Base-by-base conservation (phyloP, 2,329 filamentous ascomycete genomes). In the Elsinoe australis region DNA sequence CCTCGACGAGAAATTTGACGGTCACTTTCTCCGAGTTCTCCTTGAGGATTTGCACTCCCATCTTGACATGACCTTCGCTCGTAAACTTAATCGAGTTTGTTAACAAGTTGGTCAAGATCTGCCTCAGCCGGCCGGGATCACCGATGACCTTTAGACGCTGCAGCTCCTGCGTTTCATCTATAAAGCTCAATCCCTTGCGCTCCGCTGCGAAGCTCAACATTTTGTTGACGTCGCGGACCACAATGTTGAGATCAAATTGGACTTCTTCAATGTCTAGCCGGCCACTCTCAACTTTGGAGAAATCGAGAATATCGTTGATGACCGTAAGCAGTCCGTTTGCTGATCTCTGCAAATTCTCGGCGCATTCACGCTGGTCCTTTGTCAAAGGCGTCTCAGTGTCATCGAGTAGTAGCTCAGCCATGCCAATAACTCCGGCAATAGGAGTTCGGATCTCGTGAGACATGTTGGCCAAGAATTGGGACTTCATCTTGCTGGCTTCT, bases 141-240 rank as follows among this genome's bases (percentile, higher is more conserved):
- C 89, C 88, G 58, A 94, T 80, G 3, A 95, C 86, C 38, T 88
- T 82, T 49, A 92, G 69, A 24, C 73, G 72, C 42, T 77, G 75
- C 5, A 85, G 76, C 34, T 80, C 75, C 1, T 72, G 68, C 5
- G 79, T 74, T 46, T 87, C 77, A 36, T 83, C 76, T 31, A 76
- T 72, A 59, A 88, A 89, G 6, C 78, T 79, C 3, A 95, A 70
- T 33, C 85, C 84, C 59, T 94, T 87, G 24, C 85, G 78, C 57
- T 85, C 78, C 1, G 89, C 87, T 1, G 85, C 87, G 57, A 94
- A 94, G 33, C 83, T 80, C 55, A 94, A 77, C 86, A 94, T 92
- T 61, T 88, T 87, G 46, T 80, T 84, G 15, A 92, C 85, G 60
- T 94, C 87, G 38, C 81, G 75, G 5, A 89, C 77, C 9, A 87